Base-by-base conservation (phyloP, 768 basidiomycete species). In the Leucocoprinus leucothites region DNA sequence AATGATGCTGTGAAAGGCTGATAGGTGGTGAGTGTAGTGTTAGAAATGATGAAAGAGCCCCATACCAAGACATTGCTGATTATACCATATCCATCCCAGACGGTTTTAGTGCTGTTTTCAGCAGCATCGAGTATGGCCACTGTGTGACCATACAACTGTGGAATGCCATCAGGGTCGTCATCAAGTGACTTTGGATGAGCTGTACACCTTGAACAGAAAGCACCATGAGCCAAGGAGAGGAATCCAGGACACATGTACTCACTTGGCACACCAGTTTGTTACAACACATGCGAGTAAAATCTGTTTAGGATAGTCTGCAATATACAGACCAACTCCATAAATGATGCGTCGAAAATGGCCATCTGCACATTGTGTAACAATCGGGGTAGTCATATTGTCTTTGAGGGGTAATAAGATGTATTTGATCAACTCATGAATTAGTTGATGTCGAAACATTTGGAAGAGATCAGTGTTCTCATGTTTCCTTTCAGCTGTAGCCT, bases 281-380 rank as follows among this genome's bases (percentile, higher is more conserved):
- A 69, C 64, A 25, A 68, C 57, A 21, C 62, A 44, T 0, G 67
- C 45, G 0, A 69, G 49, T 31, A 53, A 38, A 2, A 57, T 59
- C 55, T 70, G 68, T 55, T 70, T 66, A 0, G 66, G 66, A 51
- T 70, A 70, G 43, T 70, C 67, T 3, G 64, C 67, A 51, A 69
- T 67, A 48, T 65, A 67, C 25, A 65, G 65, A 3, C 67, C 67
- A 21, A 68, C 14, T n/a, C 59, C 53, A 51, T 63, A 69, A 1
- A 69, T 62, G 6, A 51, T 61, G 9, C 58, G 51, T 1, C 60
- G 53, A 43, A 51, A 69, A 54, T 69, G 62, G 0, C 68, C 64
- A 53, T 70, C 69, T 2, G 60, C 49, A 46, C 65, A 70, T 16
- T 18, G 38, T 2, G 62, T 47, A 9, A 69, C 47, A 24, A 62